A percentile compares a stretch with the other conserved stretches of the same genome.
phyloP scores from a whole-genome alignment of 169 alveolate genomes.

The Miamiensis avidus region DNA sequence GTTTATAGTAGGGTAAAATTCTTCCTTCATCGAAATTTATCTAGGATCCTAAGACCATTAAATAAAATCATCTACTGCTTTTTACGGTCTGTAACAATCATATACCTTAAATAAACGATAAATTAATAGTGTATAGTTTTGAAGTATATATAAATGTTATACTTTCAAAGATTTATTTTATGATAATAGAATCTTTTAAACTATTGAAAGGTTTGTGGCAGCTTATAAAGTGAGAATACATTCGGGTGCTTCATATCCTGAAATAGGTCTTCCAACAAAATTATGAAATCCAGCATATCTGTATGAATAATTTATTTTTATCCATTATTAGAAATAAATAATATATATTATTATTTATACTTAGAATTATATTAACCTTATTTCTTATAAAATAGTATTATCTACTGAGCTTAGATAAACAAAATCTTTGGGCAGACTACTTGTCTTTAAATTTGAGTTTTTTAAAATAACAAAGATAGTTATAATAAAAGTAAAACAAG shows the following conservation, averaged over 20 bases:
- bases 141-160: too few species aligned
- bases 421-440: background rate
- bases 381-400: background rate
- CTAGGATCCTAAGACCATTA: constrained; percentile 29
- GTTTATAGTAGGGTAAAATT: constrained; percentile 29
- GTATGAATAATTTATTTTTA: background rate
- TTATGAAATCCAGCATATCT: constrained; percentile 38
- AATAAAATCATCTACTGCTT: constrained; percentile 39
- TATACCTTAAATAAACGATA: constrained; percentile 12
- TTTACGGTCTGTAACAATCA: constrained; percentile 45
- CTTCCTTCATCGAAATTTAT: constrained; percentile 19
- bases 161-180: background rate
- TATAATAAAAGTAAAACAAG: too few species aligned
- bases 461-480: background rate
- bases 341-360: too few species aligned
- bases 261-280: constrained; percentile 40
- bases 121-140: too few species aligned
- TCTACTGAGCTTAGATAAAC: background rate
- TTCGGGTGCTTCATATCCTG: constrained; percentile 25
- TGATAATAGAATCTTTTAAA: constrained; percentile 7
- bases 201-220: constrained; percentile 4
- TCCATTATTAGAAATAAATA: too few species aligned
- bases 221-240: constrained; percentile 35
- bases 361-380: background rate
- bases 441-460: too few species aligned